Evolutionary conservation across 2,329 filamentous ascomycete genomes (phyloP), one percentile per base, ranked within the genome.

Genomic region (Neonectria ditissima): DNA sequence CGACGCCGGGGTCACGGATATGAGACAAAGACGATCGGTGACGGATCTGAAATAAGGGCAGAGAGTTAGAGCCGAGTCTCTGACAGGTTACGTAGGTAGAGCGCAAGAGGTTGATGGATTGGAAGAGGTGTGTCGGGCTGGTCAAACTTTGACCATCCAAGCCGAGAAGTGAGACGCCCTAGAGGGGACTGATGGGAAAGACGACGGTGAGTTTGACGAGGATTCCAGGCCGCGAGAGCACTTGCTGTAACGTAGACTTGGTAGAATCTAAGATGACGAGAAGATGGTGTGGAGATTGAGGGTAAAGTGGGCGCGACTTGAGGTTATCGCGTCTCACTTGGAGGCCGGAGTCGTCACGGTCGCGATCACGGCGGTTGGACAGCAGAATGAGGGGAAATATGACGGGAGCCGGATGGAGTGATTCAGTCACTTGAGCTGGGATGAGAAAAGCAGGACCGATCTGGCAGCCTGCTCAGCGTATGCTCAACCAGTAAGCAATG

Each of bases 391-490:
- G 54, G 48, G 51, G 32, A 50, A 37, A 59, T 22, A 24, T 32
- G 59, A 37, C 34, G 48, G 53, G n/a, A 54, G 41, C 58, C 43
- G 28, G 50, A 47, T 34, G 65, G 43, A 43, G 67, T 74, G 72
- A 75, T 69, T 75, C 72, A 71, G 65, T 66, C 58, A 62, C 65
- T 68, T 59, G 59, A 59, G 52, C 59, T 59, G 47, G 48, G 63
- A 65, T 60, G 60, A 60, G 45, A 56, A 50, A 37, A 34, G n/a
- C 18, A 34, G 37, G 24, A 30, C 14, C 22, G 37, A 39, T 39
- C 50, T 20, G 48, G 34, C 43, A 55, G 41, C 24, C 47, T 48
- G 45, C 41, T 57, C 30, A 45, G 56, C n/a, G 37, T 1, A 18
- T 41, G 50, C 41, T 59, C 37, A 45, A 54, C 37, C 34, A n/a